Evolutionary conservation across 345 rosid genomes (phyloP), one percentile per base, ranked within the genome.

Genomic region (Citrus unshiu): DNA sequence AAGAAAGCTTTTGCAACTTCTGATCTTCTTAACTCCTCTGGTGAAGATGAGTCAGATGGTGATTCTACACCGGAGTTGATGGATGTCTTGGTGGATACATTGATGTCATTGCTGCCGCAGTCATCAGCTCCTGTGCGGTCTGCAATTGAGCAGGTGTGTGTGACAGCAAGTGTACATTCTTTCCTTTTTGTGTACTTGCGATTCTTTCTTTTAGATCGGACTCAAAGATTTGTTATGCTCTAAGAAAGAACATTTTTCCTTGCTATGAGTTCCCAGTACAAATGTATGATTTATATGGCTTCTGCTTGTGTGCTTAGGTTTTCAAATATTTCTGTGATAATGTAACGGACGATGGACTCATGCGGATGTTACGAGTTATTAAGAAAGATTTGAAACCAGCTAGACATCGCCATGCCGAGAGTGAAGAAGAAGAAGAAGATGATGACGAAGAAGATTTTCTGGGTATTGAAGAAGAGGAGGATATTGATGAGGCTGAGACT

Each of bases 321-420:
- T 96, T 96, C 84, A 96, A 88, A 84, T 79, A 83, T 86, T 94
- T 96, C 85, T 91, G 95, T 82, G 76, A 81, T 49, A 90, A 96
- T 69, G 90, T 93, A 70, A 93, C 95, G 51, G 89, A 78, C n/a
- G 93, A 90, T 64, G 97, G 94, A 70, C 84, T 96, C 76, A 84
- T 90, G 76, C 91, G 89, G 73, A 94, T 96, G 98, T 79, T 96
- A 80, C 92, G 92, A 54, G 90, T 96, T 80, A 88, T 96, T 78
- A 94, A 92, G 88, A 96, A 88, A 84, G 98, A 93, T 80, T 80
- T 97, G 80, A 94, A 91, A 84, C 98, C 99, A 14, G 87, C 93
- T 79, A 90, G 99, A 84, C 98, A 85, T 89, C 93, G 64, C 78
- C 85, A 79, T 70, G 87, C 75, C 57, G 92, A 85, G 56, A 86